Evolutionary conservation across 1,284 basidiomycete genomes (phyloP), one percentile per base, ranked within the genome.

Genomic region (Golubevia sp.): DNA sequence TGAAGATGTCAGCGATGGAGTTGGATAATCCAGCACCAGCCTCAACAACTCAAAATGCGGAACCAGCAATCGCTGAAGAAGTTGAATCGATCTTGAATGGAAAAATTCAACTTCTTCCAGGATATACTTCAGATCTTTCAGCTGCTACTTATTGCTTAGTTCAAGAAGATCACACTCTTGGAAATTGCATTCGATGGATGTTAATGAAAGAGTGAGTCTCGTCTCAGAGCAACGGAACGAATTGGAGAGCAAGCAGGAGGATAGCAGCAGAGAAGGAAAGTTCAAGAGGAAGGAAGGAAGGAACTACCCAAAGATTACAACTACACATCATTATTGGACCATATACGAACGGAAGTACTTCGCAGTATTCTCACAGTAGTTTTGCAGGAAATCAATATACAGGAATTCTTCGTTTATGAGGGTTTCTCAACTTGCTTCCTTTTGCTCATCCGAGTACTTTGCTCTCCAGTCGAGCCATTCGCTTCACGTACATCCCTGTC

Each of bases 171-270:
- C 95, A 98, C 85, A 98, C 95, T 0, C 89, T 98, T 26, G 96
- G 96, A 18, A 99, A 99, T 77, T 88, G 93, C 0, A 86, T 99
- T 55, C 86, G 96, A 60, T 99, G 93, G 92, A 98, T 98, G 91
- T 85, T 98, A 67, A 98, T 98, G 96, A 97, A 98, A 86, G 96
- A 99, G 96, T 98, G 82, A 80, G 89, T 82, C 44, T 62, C 0
- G n/a, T 6, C 54, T 30, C 25, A 30, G 51, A 15, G 61, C 30
- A 34, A 51, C 57, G 53, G 34, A 20, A 34, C 21, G 34, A 15
- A 56, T 27, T 23, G 18, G 6, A 20, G 23, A 20, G n/a, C n/a
- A n/a, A n/a, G n/a, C n/a, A n/a, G n/a, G n/a, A 49, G 20, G 7
- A 4, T 8, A 2, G 7, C 3, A 49, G 55, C 15, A 15, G 55